phyloP scores from a whole-genome alignment of 169 alveolate species.

The Amoebophrya sp. region DNA sequence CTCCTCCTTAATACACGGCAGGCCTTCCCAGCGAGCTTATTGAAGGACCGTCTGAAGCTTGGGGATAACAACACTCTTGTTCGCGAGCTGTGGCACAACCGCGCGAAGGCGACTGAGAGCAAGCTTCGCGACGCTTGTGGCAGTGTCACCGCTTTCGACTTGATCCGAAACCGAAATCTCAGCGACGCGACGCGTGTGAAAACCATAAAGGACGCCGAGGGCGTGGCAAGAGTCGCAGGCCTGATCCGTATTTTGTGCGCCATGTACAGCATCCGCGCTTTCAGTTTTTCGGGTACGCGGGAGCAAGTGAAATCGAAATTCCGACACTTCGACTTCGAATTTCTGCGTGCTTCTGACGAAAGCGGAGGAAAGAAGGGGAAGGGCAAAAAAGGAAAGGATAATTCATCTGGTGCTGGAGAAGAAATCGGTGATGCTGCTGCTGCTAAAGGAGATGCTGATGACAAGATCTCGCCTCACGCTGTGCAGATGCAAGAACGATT shows the following conservation, averaged over 20 bases:
- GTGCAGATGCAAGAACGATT: neutral
- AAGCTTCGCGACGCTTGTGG: neutral
- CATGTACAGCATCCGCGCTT: neutral
- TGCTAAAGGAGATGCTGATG: neutral
- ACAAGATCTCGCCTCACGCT: neutral
- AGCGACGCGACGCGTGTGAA: neutral
- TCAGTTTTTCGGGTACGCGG: neutral
- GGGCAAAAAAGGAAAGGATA: no score
- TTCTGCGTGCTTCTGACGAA: no score
- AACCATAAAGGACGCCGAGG: neutral
- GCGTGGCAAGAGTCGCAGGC: neutral
- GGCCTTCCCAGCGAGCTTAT: no score
- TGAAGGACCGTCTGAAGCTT: no score
- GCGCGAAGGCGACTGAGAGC: neutral
- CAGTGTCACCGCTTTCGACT: neutral
- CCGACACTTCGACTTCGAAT: neutral
- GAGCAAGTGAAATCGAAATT: neutral
- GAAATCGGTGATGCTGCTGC: no score
- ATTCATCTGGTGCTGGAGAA: no score
- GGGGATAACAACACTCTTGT: neutral
- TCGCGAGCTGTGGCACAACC: neutral
- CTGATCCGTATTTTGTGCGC: neutral
- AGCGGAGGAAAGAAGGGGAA: no score
- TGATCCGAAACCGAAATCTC: neutral
- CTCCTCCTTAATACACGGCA: no score